Evolutionary conservation across 495 filamentous ascomycete species (phyloP).

Genomic region (Podospora anserina): DNA sequence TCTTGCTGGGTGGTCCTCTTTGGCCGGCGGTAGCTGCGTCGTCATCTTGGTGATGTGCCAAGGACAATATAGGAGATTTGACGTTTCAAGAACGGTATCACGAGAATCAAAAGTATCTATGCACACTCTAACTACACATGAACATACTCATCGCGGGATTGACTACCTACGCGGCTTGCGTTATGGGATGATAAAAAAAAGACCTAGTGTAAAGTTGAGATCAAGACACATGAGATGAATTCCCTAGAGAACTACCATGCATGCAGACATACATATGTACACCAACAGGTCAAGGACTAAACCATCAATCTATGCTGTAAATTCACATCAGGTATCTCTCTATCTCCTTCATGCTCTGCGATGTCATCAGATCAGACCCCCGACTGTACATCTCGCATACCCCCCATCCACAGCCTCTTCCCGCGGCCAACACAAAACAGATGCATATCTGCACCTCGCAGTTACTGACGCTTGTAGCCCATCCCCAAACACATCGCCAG

Average conservation of each 20-base stretch:
- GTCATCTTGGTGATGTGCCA: not conserved
- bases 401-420: not conserved
- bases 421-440: not conserved
- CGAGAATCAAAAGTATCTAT: not conserved
- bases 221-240: not conserved
- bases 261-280: not conserved
- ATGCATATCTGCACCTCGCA: not conserved
- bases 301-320: not conserved
- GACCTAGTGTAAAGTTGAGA: not conserved
- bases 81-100: not conserved
- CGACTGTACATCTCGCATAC: not conserved
- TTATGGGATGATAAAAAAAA: too few species aligned
- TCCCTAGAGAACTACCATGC: not conserved
- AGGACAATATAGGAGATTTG: not conserved
- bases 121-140: too few species aligned
- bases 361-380: not conserved
- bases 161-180: too few species aligned
- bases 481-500: not conserved
- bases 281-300: not conserved
- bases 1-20: not conserved
- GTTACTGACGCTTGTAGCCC: not conserved
- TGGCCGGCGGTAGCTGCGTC: not conserved
- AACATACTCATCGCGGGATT: too few species aligned
- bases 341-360: not conserved
- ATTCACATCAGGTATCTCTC: constrained; percentile 8